Base-by-base conservation (phyloP, 2,329 filamentous ascomycete species). In the Sporothrix humicola region DNA sequence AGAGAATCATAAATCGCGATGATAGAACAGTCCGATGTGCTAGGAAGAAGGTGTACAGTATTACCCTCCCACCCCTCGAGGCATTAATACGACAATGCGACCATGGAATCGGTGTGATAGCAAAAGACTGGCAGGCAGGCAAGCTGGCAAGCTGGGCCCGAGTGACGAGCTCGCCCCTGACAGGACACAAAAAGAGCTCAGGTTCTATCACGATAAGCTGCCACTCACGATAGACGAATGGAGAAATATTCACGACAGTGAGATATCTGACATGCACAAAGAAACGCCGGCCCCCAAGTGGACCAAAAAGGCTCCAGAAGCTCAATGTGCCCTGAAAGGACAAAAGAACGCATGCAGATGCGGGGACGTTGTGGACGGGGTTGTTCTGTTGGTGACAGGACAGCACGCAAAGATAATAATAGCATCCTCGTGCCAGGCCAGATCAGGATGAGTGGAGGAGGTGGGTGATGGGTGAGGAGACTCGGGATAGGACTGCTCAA, bases 391-490 rank as follows among this genome's bases (percentile, higher is more conserved):
- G 65, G 63, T 50, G 65, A 52, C 65, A 50, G 65, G 65, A 13
- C 44, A 26, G 58, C 52, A 23, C 13, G n/a, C 10, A 56, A 26
- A 63, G 65, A 68, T 68, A 52, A 50, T 68, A 68, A 68, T 68
- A 68, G 46, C 46, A 50, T 50, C 46, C 23, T 68, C 23, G 65
- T 37, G 65, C 42, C 61, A 48, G n/a, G 42, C 44, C 65, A 15
- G 26, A n/a, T 31, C 54, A 13, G 9, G 23, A 13, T 15, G 42
- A 20, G 61, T 26, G 42, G 61, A 26, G 23, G 23, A 65, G 61
- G 31, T 8, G 31, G 23, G 17, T 65, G 59, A 44, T 44, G 23
- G 31, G 31, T 20, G 15, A 42, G 58, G 15, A 17, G 59, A 63
- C 15, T n/a, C 17, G 20, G 50, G 42, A 7, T 37, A 44, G 37